Evolutionary conservation across 345 rosid species (phyloP), one percentile per base, ranked within the genome.

Genomic region (Clarkia xantiana): DNA sequence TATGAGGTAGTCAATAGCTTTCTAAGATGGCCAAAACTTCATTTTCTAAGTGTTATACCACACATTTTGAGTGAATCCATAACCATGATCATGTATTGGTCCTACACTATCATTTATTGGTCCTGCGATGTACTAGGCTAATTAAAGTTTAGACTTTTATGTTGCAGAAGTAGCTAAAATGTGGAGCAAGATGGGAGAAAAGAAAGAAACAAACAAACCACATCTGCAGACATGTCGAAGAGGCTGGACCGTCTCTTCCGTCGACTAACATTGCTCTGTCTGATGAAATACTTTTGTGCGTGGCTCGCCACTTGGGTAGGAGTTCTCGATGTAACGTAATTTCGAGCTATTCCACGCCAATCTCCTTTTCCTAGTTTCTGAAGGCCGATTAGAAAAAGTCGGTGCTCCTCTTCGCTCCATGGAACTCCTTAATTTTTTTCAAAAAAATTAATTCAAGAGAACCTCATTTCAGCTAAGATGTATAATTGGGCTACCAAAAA

Each of bases 251-350:
- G 96, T 62, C 99, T 81, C 81, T 91, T 91, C 66, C 86, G 73
- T 51, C 90, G 70, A 34, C 65, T 67, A 39, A 82, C 76, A 66
- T 77, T 74, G 54, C 17, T 78, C 61, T 82, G 98, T 19, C 94
- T 84, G 55, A 78, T 87, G 67, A 91, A 91, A 74, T 81, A 77
- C 74, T 91, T 91, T 64, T 91, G 98, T 40, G 98, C 98, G 72
- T 91, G 98, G 71, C 98, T 91, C 18, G 98, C 98, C 60, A 87
- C 98, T 67, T 91, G 98, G 23, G 96, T 87, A 2, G 96, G 99
- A 66, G 96, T 80, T 56, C 99, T 72, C 36, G 96, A 70, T 4
- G 76, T 64, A 1, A 93, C 99, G 78, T 51, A 93, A 57, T 70
- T 84, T 48, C 86, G 76, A 1, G 96, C 79, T 67, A 91, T 91